Conservation (phyloP, 371 early-diverging fungal genomes). For the Dinochytrium kinnereticum region DNA sequence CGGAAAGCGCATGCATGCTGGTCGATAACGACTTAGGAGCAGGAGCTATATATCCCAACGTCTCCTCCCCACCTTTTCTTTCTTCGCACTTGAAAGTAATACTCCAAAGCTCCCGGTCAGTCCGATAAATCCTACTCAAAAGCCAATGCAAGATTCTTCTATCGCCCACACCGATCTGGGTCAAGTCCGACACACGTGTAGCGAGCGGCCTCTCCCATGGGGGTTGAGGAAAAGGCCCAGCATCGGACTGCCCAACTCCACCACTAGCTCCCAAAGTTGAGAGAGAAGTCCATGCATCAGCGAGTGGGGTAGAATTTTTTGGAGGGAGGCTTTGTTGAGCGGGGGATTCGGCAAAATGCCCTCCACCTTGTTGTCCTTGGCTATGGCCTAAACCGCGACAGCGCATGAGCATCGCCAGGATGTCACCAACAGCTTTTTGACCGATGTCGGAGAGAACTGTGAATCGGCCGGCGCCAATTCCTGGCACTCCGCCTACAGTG, state of each 20-base stretch:
- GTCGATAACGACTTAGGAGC: not conserved
- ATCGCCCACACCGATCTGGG: constrained; percentile 5
- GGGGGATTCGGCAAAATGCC: not conserved
- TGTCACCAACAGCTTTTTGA: constrained; percentile 1
- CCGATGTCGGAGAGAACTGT: constrained; percentile 14
- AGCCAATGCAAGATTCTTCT: not conserved
- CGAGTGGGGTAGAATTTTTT: not conserved
- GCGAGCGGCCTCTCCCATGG: constrained; percentile 16
- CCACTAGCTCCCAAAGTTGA: not conserved
- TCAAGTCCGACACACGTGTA: not conserved
- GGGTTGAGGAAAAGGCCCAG: not conserved
- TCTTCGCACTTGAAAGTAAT: constrained; percentile 5
- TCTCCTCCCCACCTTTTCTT: not conserved
- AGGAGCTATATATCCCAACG: not conserved
- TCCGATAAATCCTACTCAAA: not conserved
- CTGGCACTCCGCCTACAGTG: not conserved
- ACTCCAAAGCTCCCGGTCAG: not conserved
- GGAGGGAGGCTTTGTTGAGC: not conserved
- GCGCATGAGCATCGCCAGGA: not conserved
- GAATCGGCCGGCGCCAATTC: not conserved
- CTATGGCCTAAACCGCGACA: not conserved
- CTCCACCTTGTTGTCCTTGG: not conserved
- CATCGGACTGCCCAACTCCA: constrained; percentile 10
- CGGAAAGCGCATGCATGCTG: not conserved
- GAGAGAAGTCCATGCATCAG: not conserved